phyloP scores from a whole-genome alignment of 306 rosid species.

The Dalbergia cochinchinensis region DNA sequence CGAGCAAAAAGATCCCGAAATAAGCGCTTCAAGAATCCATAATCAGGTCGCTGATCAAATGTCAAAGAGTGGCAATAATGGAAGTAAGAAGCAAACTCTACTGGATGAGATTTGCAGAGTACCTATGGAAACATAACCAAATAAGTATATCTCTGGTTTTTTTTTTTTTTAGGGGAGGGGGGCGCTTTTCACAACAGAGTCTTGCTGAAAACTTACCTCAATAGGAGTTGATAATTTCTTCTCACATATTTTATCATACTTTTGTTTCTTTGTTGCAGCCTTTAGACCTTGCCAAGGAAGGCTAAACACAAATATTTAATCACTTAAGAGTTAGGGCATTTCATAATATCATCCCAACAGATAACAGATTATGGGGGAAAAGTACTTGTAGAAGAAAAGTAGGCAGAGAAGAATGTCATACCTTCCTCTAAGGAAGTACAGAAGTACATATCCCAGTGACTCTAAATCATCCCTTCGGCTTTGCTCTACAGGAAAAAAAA shows the following conservation, averaged over 20 bases:
- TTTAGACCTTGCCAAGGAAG: constrained; percentile 99
- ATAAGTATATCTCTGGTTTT: neutral
- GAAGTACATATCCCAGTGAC: constrained; percentile 95
- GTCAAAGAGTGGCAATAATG: constrained; percentile 94
- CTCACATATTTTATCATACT: constrained; percentile 95
- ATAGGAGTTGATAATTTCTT: constrained; percentile 96
- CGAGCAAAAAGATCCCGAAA: constrained; percentile 87
- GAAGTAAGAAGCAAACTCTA: constrained; percentile 94
- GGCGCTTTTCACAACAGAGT: neutral
- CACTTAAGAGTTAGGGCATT: constrained; percentile 27
- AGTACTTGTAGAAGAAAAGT: constrained; percentile 25
- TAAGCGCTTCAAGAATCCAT: constrained; percentile 94
- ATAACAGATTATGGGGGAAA: neutral
- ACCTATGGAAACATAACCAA: constrained; percentile 59
- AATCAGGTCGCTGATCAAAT: constrained; percentile 98
- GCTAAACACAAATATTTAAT: constrained; percentile 54
- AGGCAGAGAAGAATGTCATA: constrained; percentile 38
- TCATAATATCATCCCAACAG: constrained; percentile 23
- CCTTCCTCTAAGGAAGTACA: constrained; percentile 96
- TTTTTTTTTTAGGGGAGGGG: neutral
- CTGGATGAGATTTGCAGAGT: constrained; percentile 87
- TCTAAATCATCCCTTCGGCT: constrained; percentile 99
- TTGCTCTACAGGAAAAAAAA: constrained; percentile 70
- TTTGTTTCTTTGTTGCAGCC: constrained; percentile 98
- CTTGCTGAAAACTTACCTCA: constrained; percentile 65